These are phyloP conservation scores for Anisogramma anomala DNA, from an alignment of 2,329 filamentous ascomycete species.

Conservation along the genomic window DNA sequence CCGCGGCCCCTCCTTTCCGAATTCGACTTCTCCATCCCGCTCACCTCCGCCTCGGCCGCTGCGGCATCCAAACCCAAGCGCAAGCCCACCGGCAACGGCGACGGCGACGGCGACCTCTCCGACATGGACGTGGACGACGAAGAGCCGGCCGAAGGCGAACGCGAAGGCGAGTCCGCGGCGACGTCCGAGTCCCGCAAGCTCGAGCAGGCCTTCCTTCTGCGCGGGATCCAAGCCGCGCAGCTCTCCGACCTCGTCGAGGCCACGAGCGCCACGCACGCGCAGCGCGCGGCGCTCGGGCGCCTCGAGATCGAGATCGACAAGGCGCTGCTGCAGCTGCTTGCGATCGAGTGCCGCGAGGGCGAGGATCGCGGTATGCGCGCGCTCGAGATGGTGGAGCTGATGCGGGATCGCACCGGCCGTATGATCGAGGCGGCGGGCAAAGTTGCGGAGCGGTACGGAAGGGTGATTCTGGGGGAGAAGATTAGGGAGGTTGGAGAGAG, in stretches of 20 bases:
- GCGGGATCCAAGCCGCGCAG: slow-evolving; percentile 60
- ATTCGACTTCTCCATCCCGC: slow-evolving; percentile 81
- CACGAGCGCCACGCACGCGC: slow-evolving; percentile 50
- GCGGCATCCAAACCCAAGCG: slow-evolving; percentile 22
- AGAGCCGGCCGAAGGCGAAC: slow-evolving; percentile 24
- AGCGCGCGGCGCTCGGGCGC: slow-evolving; percentile 55
- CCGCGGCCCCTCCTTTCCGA: slow-evolving; percentile 81
- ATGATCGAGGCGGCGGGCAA: slow-evolving; percentile 89
- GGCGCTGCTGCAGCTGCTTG: slow-evolving; percentile 76
- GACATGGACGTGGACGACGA: slow-evolving; percentile 25
- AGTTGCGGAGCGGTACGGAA: slow-evolving; percentile 75
- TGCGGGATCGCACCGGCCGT: slow-evolving; percentile 72
- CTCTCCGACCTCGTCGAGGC: slow-evolving; percentile 62
- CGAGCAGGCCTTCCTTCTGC: slow-evolving; percentile 72
- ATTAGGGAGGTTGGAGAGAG: slow-evolving; percentile 75
- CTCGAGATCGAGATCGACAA: slow-evolving; percentile 84
- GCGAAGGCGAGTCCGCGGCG: slow-evolving; percentile 20
- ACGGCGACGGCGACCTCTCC: slow-evolving; percentile 26
- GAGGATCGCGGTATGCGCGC: slow-evolving; percentile 94
- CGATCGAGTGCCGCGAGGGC: slow-evolving; percentile 78
- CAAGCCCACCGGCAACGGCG: slow-evolving; percentile 21
- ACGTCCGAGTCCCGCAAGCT: slow-evolving; percentile 47
- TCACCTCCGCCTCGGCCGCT: slow-evolving; percentile 36
- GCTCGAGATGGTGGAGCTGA: slow-evolving; percentile 75
- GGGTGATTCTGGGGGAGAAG: slow-evolving; percentile 73